Base-by-base conservation (phyloP, 768 basidiomycete species). In the Naganishia onofrii region DNA sequence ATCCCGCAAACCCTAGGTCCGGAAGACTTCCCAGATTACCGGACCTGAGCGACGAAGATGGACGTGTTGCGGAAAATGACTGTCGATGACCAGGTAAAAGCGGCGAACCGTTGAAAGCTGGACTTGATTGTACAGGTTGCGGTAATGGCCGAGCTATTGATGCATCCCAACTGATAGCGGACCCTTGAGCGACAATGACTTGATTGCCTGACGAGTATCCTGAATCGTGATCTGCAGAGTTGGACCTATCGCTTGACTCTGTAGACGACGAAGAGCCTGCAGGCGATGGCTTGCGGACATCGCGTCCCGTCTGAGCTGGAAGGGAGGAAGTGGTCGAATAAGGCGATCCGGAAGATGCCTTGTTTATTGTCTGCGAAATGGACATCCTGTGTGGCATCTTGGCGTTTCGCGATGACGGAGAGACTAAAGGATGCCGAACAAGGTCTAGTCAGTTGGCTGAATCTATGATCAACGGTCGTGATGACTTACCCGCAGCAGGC, bases 401-500 rank as follows among this genome's bases (percentile, higher is more conserved):
- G 36, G 60, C 60, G 42, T 63, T 63, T 10, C 60, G 60, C 23
- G 60, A 63, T 26, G 60, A 63, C 38, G 71, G 71, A 3, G 71
- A 72, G 23, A 72, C 67, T 72, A 46, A 46, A 28, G 34, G 48
- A 7, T 26, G n/a, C 1, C 5, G 29, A 42, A 29, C 34, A 42
- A 42, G 2, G 26, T 28, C 9, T 63, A 26, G 23, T 63, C 60
- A 63, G n/a, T 38, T 15, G n/a, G 21, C 26, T 28, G 23, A 44
- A 42, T 46, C 2, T 9, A 10, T 3, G 7, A 42, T 53, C 10
- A 17, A 12, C 17, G 1, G 26, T 8, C 55, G n/a, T 4, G 53
- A 17, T 23, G 29, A 57, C 67, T 55, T 42, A 69, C 67, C 71
- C 12, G 67, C 75, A 8, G 75, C 75, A 0, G 92, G 92, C 91